Evolutionary conservation across 345 rosid species (phyloP).

Genomic region (Hirschfeldia incana): DNA sequence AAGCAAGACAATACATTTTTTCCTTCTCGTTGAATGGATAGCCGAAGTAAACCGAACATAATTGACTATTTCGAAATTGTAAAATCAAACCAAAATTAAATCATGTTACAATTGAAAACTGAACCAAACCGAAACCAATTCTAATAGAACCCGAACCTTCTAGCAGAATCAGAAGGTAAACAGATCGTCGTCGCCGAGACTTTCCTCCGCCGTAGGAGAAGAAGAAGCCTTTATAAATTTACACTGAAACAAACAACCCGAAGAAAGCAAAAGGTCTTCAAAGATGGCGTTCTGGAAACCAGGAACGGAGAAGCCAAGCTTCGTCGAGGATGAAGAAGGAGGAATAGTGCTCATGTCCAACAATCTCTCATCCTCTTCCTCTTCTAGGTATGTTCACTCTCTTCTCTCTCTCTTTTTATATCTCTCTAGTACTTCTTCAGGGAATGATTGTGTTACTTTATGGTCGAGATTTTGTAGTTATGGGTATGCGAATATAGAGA

Average conservation of each 20-base stretch:
- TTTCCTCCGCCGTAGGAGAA: neutral
- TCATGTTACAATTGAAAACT: neutral
- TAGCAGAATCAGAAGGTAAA: neutral
- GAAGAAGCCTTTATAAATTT: neutral
- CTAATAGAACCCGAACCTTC: neutral
- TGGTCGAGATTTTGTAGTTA: conserved; percentile 38
- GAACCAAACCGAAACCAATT: neutral
- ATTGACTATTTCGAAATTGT: neutral
- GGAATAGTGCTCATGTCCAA: conserved; percentile 68
- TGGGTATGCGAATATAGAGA: conserved; percentile 74
- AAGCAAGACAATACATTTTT: conserved; percentile 32
- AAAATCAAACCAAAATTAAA: neutral
- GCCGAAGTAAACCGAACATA: conserved; percentile 13
- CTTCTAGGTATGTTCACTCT: conserved; percentile 57
- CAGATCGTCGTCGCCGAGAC: neutral
- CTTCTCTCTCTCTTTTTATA: neutral
- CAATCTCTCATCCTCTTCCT: conserved; percentile 56
- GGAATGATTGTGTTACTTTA: neutral
- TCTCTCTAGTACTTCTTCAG: neutral
- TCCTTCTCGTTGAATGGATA: neutral
- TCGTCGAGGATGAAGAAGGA: conserved; percentile 93
- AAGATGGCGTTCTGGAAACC: conserved; percentile 93
- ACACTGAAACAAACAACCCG: conserved; percentile 4
- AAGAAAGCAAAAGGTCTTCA: neutral
- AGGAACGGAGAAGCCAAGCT: conserved; percentile 79